phyloP scores from a whole-genome alignment of 176 grass and related monocot species.

The Aegilops speltoides region DNA sequence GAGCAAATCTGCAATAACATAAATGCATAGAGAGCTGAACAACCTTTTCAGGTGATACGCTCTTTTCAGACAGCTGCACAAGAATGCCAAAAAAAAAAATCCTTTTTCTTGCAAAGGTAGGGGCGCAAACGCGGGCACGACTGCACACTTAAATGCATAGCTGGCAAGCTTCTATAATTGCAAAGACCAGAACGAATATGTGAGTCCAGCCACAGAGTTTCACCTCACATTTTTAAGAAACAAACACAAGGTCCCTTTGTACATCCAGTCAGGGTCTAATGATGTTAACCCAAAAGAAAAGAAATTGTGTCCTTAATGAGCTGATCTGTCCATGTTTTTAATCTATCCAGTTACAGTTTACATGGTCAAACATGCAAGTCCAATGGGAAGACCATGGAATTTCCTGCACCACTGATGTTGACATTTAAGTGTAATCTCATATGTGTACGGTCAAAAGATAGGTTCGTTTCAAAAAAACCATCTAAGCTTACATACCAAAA shows the following conservation, averaged over 20 bases:
- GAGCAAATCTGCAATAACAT: neutral
- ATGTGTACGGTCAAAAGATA: neutral
- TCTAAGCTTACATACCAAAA: neutral
- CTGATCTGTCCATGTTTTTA: neutral
- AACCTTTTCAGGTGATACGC: too few relatives aligned
- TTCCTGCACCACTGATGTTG: neutral
- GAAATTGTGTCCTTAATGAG: neutral
- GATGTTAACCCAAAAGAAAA: neutral
- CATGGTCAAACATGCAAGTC: too few relatives aligned
- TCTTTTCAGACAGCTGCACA: too few relatives aligned
- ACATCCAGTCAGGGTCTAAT: neutral
- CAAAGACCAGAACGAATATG: neutral
- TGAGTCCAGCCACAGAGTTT: neutral
- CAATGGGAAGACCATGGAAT: neutral
- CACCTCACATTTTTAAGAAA: neutral
- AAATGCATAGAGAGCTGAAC: too few relatives aligned
- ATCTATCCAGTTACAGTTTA: too few relatives aligned
- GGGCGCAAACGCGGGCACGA: neutral
- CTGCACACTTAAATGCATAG: neutral
- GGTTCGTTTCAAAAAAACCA: neutral
- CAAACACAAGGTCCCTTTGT: neutral
- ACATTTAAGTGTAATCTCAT: too few relatives aligned
- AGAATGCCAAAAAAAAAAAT: neutral
- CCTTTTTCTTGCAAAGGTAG: neutral
- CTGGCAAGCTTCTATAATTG: neutral